Percentiles rank a stretch among this genome's conserved stretches.
Evolutionary conservation across 2,329 filamentous ascomycete species (phyloP).

Genomic region (Dendrostoma leiphaemia): DNA sequence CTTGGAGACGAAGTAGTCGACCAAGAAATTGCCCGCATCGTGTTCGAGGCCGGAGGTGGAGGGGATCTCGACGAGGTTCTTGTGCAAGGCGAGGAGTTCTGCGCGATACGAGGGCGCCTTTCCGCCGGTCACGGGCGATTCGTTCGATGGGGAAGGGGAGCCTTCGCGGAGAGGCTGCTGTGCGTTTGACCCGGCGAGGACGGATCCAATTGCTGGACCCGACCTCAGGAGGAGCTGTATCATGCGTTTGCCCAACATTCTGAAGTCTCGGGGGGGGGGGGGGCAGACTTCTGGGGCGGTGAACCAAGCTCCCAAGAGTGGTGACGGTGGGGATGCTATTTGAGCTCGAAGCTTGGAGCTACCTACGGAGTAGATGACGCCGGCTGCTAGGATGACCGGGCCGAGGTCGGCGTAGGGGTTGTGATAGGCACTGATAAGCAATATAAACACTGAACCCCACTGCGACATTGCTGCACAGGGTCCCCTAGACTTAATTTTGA

Average conservation of each 20-base stretch:
- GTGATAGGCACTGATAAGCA: too few species aligned
- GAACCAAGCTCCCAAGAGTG: background rate
- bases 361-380: too few species aligned
- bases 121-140: background rate
- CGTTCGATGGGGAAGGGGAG: background rate
- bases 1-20: conserved; percentile 56
- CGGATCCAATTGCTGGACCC: background rate
- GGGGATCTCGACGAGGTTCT: conserved; percentile 68
- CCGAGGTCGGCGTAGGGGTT: too few species aligned
- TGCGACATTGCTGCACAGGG: too few species aligned
- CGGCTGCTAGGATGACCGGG: too few species aligned
- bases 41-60: conserved; percentile 71
- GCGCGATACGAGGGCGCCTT: conserved; percentile 38
- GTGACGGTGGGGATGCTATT: background rate
- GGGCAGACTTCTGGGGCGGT: too few species aligned
- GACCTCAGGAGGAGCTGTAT: conserved; percentile 8
- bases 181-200: background rate
- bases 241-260: background rate
- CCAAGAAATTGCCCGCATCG: conserved; percentile 66
- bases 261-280: background rate
- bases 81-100: conserved; percentile 69
- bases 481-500: too few species aligned
- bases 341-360: too few species aligned
- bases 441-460: too few species aligned
- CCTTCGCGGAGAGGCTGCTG: background rate